These are phyloP conservation scores for Piper longum DNA, from an alignment of 164 flowering plant species.

Conservation along the genomic window DNA sequence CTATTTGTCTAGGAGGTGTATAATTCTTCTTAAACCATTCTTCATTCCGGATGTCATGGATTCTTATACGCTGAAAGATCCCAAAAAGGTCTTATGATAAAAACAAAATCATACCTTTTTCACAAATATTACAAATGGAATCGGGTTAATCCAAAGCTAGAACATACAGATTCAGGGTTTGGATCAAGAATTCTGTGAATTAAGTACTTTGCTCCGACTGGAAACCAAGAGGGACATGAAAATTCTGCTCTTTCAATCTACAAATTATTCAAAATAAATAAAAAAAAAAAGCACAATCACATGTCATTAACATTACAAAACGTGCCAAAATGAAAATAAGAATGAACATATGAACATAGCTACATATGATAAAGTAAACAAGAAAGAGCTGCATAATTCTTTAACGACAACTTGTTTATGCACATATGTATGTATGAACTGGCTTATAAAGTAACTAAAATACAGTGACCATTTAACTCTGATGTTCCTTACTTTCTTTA, in stretches of 20 bases:
- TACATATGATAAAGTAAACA: no score
- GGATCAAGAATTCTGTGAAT: conserved; percentile 79
- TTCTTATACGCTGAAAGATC: conserved; percentile 60
- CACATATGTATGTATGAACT: no score
- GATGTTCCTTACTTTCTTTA: no score
- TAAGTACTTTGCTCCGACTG: conserved; percentile 82
- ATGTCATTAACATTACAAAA: background rate
- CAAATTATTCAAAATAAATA: background rate
- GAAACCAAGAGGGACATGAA: conserved; percentile 87
- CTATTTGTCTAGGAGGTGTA: conserved; percentile 46
- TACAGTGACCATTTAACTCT: no score
- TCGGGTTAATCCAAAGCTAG: background rate
- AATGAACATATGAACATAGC: no score
- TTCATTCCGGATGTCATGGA: conserved; percentile 66
- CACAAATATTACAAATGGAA: background rate
- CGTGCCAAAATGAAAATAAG: background rate
- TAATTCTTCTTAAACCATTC: conserved; percentile 78
- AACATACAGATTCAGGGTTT: conserved; percentile 80
- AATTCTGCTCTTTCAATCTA: conserved; percentile 76
- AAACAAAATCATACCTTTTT: background rate
- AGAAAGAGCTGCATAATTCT: no score
- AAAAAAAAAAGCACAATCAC: background rate
- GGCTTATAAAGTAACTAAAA: no score
- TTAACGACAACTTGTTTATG: no score
- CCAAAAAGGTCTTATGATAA: conserved; percentile 2